Evolutionary conservation across 1,284 basidiomycete species (phyloP).

Genomic region (Exobasidium rhododendri): DNA sequence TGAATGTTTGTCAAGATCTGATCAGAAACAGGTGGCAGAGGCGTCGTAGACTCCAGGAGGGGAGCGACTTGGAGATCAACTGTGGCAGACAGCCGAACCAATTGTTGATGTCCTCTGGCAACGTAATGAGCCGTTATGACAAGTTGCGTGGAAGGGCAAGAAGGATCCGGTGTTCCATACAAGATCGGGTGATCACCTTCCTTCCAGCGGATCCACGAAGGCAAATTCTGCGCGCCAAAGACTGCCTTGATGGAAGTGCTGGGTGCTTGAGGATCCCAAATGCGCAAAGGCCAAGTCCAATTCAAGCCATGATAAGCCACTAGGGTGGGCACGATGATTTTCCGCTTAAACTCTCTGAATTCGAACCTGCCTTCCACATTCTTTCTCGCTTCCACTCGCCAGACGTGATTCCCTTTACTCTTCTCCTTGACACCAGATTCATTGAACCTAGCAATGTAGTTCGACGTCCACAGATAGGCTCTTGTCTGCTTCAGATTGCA

Average conservation of each 20-base stretch:
- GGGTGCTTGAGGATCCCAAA: constrained; percentile 86
- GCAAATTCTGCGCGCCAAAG: constrained; percentile 75
- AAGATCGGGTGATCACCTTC: constrained; percentile 59
- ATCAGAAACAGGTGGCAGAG: neutral
- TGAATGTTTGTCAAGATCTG: constrained; percentile 16
- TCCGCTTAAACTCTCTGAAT: constrained; percentile 76
- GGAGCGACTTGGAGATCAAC: constrained; percentile 6
- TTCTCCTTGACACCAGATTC: constrained; percentile 91
- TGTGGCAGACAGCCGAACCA: constrained; percentile 3
- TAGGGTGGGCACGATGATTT: constrained; percentile 43
- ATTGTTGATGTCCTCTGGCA: neutral
- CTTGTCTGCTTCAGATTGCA: constrained; percentile 58
- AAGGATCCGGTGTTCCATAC: constrained; percentile 44
- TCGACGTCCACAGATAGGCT: constrained; percentile 81
- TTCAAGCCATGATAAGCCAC: constrained; percentile 73
- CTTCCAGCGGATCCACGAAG: constrained; percentile 83
- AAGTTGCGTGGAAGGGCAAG: constrained; percentile 39
- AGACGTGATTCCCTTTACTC: constrained; percentile 98
- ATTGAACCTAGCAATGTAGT: constrained; percentile 93
- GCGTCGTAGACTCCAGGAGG: neutral
- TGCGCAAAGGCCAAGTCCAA: constrained; percentile 88
- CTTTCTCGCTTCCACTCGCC: constrained; percentile 96
- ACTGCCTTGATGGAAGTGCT: constrained; percentile 64
- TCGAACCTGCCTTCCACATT: constrained; percentile 19
- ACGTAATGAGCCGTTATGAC: constrained; percentile 19